Evolutionary conservation across 176 grass and related monocot species (phyloP).

Genomic region (Oryza glumipatula): DNA sequence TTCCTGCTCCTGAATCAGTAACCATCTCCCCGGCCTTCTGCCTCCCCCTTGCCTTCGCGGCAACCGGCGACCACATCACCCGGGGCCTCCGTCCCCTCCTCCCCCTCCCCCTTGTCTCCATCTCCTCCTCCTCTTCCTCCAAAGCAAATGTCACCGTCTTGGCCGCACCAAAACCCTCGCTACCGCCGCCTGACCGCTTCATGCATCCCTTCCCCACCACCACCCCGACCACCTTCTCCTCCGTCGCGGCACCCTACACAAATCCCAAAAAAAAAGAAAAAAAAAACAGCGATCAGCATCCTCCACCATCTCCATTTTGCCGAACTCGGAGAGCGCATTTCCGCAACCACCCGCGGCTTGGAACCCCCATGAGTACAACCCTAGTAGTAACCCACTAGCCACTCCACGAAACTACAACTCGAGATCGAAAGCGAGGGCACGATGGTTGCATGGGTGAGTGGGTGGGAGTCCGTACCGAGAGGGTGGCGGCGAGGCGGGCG

Average conservation of each 20-base stretch:
- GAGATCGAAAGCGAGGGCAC: neutral
- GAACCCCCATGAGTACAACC: no score
- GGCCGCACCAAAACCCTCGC: neutral
- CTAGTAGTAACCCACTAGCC: no score
- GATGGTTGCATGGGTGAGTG: neutral
- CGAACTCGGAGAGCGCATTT: neutral
- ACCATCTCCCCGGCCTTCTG: neutral
- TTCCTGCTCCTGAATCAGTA: neutral
- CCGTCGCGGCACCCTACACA: constrained; percentile 9
- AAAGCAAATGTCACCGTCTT: constrained; percentile 54
- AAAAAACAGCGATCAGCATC: neutral
- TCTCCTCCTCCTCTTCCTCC: constrained; percentile 7
- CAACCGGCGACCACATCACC: constrained; percentile 21
- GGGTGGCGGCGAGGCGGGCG: constrained; percentile 31
- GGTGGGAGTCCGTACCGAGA: constrained; percentile 32
- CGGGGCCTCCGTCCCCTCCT: neutral
- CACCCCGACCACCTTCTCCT: constrained; percentile 16
- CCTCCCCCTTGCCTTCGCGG: constrained; percentile 32
- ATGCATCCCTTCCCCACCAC: constrained; percentile 53
- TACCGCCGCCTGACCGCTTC: constrained; percentile 34
- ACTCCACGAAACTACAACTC: no score
- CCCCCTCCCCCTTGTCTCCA: neutral
- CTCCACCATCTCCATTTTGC: neutral
- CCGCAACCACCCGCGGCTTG: neutral
- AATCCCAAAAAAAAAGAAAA: neutral